Percentiles rank a stretch among this genome's conserved stretches.
Conservation (phyloP, 2,329 filamentous ascomycete species). For the Colletotrichum spaethianum region DNA sequence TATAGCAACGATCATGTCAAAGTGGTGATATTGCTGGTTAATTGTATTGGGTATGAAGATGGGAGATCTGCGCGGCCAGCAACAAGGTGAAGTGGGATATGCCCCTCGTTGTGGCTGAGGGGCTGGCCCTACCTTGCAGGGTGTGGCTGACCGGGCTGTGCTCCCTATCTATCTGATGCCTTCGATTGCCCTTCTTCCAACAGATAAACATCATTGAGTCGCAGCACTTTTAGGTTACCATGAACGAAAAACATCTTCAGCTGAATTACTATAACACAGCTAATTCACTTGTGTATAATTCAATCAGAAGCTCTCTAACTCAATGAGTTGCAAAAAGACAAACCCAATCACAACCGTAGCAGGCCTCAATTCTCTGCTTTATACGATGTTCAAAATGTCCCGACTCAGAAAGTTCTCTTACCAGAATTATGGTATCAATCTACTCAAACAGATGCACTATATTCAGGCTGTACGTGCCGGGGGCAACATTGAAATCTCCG, state of each 20-base stretch:
- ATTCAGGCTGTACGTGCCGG: conserved; percentile 58
- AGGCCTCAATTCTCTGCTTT: not conserved
- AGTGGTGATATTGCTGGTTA: too few relatives aligned
- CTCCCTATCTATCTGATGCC: too few relatives aligned
- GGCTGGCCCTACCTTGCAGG: too few relatives aligned
- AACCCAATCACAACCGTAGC: not conserved
- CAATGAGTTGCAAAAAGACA: not conserved
- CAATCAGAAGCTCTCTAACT: not conserved
- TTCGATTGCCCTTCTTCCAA: too few relatives aligned
- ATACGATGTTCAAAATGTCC: conserved; percentile 47
- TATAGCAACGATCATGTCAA: too few relatives aligned
- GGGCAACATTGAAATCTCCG: conserved; percentile 54
- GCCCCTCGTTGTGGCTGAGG: too few relatives aligned
- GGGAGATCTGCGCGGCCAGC: too few relatives aligned
- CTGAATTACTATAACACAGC: too few relatives aligned
- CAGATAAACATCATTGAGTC: not conserved
- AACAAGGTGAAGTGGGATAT: too few relatives aligned
- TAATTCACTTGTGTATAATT: too few relatives aligned
- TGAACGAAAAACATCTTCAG: not conserved
- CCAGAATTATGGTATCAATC: conserved; percentile 51
- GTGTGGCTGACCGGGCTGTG: too few relatives aligned
- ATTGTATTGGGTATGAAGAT: too few relatives aligned
- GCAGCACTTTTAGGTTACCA: not conserved
- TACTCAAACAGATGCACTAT: conserved; percentile 50
- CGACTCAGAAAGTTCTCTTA: conserved; percentile 57